Evolutionary conservation across 805 yeast species (phyloP).

Genomic region (Kregervanrija delftensis): DNA sequence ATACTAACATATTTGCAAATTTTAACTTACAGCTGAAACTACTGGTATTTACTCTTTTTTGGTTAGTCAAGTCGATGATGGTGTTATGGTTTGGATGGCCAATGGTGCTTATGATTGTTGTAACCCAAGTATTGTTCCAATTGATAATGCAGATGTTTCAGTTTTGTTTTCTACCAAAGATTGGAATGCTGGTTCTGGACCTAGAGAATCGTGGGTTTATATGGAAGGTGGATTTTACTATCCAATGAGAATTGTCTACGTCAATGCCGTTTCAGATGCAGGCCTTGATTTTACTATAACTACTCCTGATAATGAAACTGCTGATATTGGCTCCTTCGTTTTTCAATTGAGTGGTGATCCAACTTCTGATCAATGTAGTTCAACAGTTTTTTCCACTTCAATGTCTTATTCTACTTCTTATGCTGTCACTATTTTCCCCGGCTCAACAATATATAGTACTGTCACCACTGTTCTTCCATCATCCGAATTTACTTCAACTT

Average conservation of each 20-base stretch:
- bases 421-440: slow-evolving; percentile 1
- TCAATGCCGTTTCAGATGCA: slow-evolving; percentile 9
- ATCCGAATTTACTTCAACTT: not conserved
- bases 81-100: slow-evolving; percentile 27
- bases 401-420: not conserved
- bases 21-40: slow-evolving; percentile 14
- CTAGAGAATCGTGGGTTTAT: slow-evolving; percentile 7
- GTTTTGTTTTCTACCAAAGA: slow-evolving; percentile 9
- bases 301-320: slow-evolving; percentile 7
- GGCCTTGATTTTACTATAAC: slow-evolving; percentile 6
- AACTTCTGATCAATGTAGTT: not conserved
- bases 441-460: slow-evolving; percentile 4
- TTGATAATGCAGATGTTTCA: slow-evolving; percentile 4
- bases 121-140: slow-evolving; percentile 8
- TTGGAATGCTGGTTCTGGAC: not conserved
- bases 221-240: slow-evolving; percentile 11
- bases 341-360: slow-evolving; percentile 5
- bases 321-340: slow-evolving; percentile 1
- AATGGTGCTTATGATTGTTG: slow-evolving; percentile 32
- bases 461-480: not conserved
- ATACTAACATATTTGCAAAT: slow-evolving; percentile 1
- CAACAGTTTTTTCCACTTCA: not conserved
- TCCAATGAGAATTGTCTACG: slow-evolving; percentile 15
- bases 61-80: slow-evolving; percentile 24
- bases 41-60: slow-evolving; percentile 24